Percentiles rank a stretch among this genome's conserved stretches.
Conservation (phyloP, 1,284 basidiomycete genomes). For the Ceratobasidium sp. region DNA sequence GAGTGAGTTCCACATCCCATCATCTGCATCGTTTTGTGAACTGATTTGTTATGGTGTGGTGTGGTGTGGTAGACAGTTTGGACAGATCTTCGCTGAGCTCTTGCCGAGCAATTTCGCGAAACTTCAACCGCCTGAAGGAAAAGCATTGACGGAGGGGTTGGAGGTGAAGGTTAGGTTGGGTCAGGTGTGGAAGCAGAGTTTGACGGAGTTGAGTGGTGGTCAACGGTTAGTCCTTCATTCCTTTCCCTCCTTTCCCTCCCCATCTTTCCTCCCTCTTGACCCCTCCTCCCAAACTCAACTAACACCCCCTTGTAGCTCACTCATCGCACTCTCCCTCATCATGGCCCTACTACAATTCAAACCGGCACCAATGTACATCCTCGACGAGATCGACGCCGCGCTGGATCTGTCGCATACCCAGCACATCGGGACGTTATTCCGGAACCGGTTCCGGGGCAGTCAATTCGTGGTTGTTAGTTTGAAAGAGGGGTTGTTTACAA, state of each 20-base stretch:
- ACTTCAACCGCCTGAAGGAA: constrained; percentile 91
- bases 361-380: constrained; percentile 99
- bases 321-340: constrained; percentile 96
- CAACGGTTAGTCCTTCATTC: constrained; percentile 76
- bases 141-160: constrained; percentile 93
- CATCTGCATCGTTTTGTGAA: constrained; percentile 27
- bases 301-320: constrained; percentile 69
- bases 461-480: constrained; percentile 98
- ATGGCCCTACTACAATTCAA: constrained; percentile 99
- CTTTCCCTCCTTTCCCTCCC: neutral
- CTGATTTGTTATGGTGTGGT: neutral
- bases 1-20: constrained; percentile 66
- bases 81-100: constrained; percentile 95
- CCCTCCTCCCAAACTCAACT: no score
- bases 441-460: constrained; percentile 95
- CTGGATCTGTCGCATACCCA: constrained; percentile 96
- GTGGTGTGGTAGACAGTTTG: constrained; percentile 81
- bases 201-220: constrained; percentile 97
- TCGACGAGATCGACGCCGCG: constrained; percentile 98
- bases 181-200: constrained; percentile 95
- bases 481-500: constrained; percentile 97
- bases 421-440: constrained; percentile 96
- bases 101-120: constrained; percentile 97
- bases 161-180: constrained; percentile 98
- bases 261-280: neutral